Percentiles rank a stretch among this genome's conserved stretches.
These are phyloP conservation scores for Yarrowia deformans DNA, from an alignment of 805 yeast genomes.

Conservation along the genomic window DNA sequence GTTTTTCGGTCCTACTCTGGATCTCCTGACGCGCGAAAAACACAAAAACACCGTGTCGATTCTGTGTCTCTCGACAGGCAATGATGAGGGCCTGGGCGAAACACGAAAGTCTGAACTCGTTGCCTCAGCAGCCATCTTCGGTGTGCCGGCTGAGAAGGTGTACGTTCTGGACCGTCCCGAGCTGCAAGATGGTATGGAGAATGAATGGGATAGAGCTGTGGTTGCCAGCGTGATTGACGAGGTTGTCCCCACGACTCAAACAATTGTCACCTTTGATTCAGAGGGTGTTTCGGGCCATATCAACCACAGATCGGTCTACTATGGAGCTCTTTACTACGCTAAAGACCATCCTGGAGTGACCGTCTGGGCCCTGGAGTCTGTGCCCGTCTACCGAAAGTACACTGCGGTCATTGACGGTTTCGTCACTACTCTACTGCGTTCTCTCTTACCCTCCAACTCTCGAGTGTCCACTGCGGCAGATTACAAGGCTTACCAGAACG, in stretches of 20 bases:
- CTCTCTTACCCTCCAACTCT: conserved; percentile 47
- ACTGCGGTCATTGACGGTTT: conserved; percentile 49
- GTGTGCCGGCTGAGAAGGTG: conserved; percentile 54
- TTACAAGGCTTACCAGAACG: conserved; percentile 47
- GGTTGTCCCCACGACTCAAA: conserved; percentile 47
- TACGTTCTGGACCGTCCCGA: conserved; percentile 57
- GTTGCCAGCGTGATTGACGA: conserved; percentile 50
- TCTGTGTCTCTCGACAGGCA: conserved; percentile 79
- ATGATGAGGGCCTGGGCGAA: conserved; percentile 74
- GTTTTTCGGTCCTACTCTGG: conserved; percentile 88
- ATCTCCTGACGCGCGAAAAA: conserved; percentile 58
- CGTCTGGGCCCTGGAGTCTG: conserved; percentile 49
- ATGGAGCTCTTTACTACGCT: conserved; percentile 43
- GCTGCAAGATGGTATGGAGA: conserved; percentile 74
- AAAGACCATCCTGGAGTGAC: conserved; percentile 40
- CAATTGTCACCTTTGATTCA: conserved; percentile 79
- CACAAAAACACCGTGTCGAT: conserved; percentile 62
- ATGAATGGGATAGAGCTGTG: conserved; percentile 63
- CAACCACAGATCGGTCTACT: conserved; percentile 65
- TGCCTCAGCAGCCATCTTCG: conserved; percentile 62
- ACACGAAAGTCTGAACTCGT: conserved; percentile 66
- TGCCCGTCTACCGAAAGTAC: conserved; percentile 52
- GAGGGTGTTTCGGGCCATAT: conserved; percentile 84
- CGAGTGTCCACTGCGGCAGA: conserved; percentile 35
- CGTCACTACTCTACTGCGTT: conserved; percentile 44